Conservation (phyloP, 2,329 filamentous ascomycete species). For the Botrytis elliptica region DNA sequence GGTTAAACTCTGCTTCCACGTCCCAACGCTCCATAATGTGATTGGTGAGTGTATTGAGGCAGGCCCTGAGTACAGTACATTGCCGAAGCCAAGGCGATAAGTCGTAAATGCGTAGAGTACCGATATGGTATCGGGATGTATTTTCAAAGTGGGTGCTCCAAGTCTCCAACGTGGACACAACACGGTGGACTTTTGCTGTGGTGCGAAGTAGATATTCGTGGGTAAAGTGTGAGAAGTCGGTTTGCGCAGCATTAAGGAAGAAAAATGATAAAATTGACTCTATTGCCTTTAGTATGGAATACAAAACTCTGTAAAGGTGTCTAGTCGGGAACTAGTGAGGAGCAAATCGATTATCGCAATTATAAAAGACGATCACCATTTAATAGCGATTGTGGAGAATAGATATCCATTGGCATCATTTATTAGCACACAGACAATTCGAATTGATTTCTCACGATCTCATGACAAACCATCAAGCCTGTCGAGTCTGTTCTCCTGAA, state of each 20-base stretch:
- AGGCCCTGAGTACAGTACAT: background rate
- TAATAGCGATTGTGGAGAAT: background rate
- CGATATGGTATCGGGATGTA: background rate
- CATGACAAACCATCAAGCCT: background rate
- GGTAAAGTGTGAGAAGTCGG: background rate
- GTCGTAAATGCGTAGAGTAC: background rate
- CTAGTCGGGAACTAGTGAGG: conserved; percentile 2
- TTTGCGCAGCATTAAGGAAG: background rate
- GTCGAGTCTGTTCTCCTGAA: background rate
- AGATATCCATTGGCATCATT: background rate
- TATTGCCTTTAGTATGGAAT: background rate
- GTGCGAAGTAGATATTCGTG: background rate
- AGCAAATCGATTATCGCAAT: conserved; percentile 13
- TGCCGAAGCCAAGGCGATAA: conserved; percentile 3
- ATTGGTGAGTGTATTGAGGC: conserved; percentile 3
- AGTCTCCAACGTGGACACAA: background rate
- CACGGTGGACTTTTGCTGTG: background rate
- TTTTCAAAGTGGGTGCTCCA: background rate
- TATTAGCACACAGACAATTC: background rate
- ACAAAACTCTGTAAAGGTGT: background rate
- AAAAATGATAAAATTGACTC: conserved; percentile 4
- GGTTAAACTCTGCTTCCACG: background rate
- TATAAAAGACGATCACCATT: conserved; percentile 11
- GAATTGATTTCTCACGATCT: background rate
- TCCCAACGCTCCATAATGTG: background rate